phyloP scores from a whole-genome alignment of 345 rosid genomes.

The Clarkia xantiana region DNA sequence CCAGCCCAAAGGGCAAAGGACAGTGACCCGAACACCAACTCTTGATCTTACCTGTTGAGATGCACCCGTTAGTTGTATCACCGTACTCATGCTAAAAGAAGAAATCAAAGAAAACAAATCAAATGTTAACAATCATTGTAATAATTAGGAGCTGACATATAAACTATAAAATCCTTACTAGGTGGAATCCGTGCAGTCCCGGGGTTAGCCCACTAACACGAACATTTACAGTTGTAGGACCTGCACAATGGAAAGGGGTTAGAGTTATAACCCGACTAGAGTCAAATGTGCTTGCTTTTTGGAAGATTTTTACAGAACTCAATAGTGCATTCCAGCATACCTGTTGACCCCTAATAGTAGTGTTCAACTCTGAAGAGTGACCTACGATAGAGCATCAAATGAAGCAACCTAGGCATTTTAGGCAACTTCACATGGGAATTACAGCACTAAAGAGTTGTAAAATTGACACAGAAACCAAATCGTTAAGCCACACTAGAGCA shows the following conservation, averaged over 20 bases:
- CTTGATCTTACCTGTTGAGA: constrained; percentile 59
- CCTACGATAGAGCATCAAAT: too few relatives aligned
- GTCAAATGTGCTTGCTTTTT: too few relatives aligned
- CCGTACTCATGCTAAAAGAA: constrained; percentile 82
- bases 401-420: too few relatives aligned
- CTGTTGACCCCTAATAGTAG: too few relatives aligned
- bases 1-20: too few relatives aligned
- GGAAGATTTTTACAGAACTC: too few relatives aligned
- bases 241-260: constrained; percentile 20
- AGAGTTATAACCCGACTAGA: neutral
- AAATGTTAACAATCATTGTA: neutral
- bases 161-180: constrained; percentile 50
- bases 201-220: constrained; percentile 78
- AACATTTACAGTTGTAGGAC: constrained; percentile 83
- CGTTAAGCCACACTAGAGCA: too few relatives aligned
- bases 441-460: too few relatives aligned
- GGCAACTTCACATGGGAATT: too few relatives aligned
- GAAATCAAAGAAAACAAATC: constrained; percentile 1
- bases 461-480: too few relatives aligned
- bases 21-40: neutral
- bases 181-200: constrained; percentile 80
- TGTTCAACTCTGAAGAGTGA: too few relatives aligned
- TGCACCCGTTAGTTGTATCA: constrained; percentile 96
- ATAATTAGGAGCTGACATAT: neutral
- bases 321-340: too few relatives aligned